A percentile compares a stretch with the other conserved stretches of the same genome.
phyloP scores from a whole-genome alignment of 768 basidiomycete genomes.

The Pisolithus sp. region DNA sequence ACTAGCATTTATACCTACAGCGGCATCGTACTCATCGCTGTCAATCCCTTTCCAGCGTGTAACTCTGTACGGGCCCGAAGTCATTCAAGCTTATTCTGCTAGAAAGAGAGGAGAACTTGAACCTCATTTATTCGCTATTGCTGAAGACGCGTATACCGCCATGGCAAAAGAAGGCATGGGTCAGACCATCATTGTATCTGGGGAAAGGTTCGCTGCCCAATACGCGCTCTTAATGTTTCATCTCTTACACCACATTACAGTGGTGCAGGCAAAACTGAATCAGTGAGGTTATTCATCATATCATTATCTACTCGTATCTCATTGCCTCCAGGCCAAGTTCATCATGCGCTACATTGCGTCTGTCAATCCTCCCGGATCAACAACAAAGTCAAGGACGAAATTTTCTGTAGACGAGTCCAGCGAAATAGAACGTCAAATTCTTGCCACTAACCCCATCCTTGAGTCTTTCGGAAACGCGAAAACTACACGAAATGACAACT shows the following conservation, averaged over 20 bases:
- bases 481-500: slow-evolving; percentile 98
- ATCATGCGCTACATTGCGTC: slow-evolving; percentile 99
- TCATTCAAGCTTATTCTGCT: slow-evolving; percentile 95
- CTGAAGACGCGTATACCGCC: slow-evolving; percentile 96
- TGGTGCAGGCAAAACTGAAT: slow-evolving; percentile 99
- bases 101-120: slow-evolving; percentile 90
- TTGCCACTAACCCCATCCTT: slow-evolving; percentile 98
- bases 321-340: slow-evolving; percentile 72
- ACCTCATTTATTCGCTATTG: slow-evolving; percentile 97
- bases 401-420: slow-evolving; percentile 77
- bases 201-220: slow-evolving; percentile 69
- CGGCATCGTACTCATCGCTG: slow-evolving; percentile 96
- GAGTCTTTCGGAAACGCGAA: slow-evolving; percentile 99
- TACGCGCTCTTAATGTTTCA: background rate
- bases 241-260: slow-evolving; percentile 35
- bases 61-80: slow-evolving; percentile 92
- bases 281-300: slow-evolving; percentile 42
- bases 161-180: slow-evolving; percentile 93
- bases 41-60: slow-evolving; percentile 99
- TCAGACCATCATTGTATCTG: slow-evolving; percentile 98
- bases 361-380: slow-evolving; percentile 76
- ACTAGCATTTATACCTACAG: slow-evolving; percentile 99
- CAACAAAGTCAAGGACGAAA: slow-evolving; percentile 59
- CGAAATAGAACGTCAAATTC: slow-evolving; percentile 94
- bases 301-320: background rate